Evolutionary conservation across 2,329 filamentous ascomycete species (phyloP), one percentile per base, ranked within the genome.

Genomic region (Exserohilum turcica): DNA sequence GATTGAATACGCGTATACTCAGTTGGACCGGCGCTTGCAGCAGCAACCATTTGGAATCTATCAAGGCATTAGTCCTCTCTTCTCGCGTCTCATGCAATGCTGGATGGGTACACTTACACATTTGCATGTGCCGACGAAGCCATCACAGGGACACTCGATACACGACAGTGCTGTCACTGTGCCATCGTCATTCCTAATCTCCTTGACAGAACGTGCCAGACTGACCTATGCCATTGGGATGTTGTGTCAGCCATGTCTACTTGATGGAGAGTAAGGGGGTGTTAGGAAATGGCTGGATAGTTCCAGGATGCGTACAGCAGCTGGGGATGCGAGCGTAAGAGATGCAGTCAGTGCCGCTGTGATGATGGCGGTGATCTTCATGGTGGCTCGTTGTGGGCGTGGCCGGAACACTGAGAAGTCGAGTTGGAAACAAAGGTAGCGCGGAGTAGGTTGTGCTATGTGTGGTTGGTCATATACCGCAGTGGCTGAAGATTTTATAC

Each of bases 41-140:
- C 68, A 71, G 55, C 68, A 71, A 9, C 68, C 67, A 24, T 70
- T 66, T 0, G 65, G 63, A 10, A 71, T 54, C 68, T 70, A 9
- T 1, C 2, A 0, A 13, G 10, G 29, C n/a, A 35, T 49, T 32
- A 51, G 32, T 18, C 33, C 18, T 27, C 15, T 19, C 8, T 7
- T 8, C 6, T 7, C 18, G 12, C 3, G 3, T 31, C 19, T 2
- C 29, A 5, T 6, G 6, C 6, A 43, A 18, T 6, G 8, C 12
- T 27, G 8, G 5, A 10, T 13, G 32, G 3, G 16, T 21, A 16
- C 31, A 67, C 64, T 57, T 43, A 70, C 68, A 45, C 68, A 71
- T 54, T 33, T 63, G 55, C 68, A 71, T 29, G 6, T 24, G 10
- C 54, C 50, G 5, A 31, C 15, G 12, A 63, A 68, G 19, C 61